Evolutionary conservation across 1,284 basidiomycete species (phyloP).

Genomic region (Rhodofomes roseus): DNA sequence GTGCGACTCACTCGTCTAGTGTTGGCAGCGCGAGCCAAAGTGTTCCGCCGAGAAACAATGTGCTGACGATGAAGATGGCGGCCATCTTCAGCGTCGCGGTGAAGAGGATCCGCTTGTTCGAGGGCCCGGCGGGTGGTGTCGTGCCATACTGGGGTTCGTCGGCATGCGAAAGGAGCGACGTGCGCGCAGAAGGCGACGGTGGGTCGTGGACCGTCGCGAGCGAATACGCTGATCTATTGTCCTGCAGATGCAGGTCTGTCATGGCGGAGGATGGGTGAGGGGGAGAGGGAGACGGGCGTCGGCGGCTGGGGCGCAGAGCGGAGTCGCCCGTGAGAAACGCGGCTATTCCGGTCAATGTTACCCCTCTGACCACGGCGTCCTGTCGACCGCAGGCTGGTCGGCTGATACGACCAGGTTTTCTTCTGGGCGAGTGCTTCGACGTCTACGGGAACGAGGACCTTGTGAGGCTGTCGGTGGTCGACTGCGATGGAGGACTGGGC

Average conservation of each 20-base stretch:
- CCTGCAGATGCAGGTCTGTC: conserved; percentile 15
- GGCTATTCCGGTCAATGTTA: not conserved
- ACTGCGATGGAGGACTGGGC: no score
- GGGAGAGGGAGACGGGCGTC: not conserved
- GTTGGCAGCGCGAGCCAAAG: conserved; percentile 80
- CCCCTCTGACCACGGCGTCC: no score
- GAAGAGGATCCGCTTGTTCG: conserved; percentile 54
- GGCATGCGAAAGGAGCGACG: conserved; percentile 33
- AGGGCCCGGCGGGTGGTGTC: conserved; percentile 39
- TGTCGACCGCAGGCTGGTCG: no score
- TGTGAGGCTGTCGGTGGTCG: no score
- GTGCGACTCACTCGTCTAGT: conserved; percentile 63
- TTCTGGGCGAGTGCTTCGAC: no score
- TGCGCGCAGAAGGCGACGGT: conserved; percentile 19
- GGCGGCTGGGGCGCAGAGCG: not conserved
- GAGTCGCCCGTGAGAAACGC: conserved; percentile 15
- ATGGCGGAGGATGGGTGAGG: conserved; percentile 6
- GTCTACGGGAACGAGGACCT: no score
- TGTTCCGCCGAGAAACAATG: conserved; percentile 64
- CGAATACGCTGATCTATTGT: conserved; percentile 61
- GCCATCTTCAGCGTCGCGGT: conserved; percentile 82
- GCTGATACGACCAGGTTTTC: no score
- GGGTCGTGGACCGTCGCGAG: conserved; percentile 48
- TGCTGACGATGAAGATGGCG: conserved; percentile 69
- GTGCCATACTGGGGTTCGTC: conserved; percentile 48